These are phyloP conservation scores for Fraxinus excelsior DNA, from an alignment of 257 asterid species.

Conservation along the genomic window DNA sequence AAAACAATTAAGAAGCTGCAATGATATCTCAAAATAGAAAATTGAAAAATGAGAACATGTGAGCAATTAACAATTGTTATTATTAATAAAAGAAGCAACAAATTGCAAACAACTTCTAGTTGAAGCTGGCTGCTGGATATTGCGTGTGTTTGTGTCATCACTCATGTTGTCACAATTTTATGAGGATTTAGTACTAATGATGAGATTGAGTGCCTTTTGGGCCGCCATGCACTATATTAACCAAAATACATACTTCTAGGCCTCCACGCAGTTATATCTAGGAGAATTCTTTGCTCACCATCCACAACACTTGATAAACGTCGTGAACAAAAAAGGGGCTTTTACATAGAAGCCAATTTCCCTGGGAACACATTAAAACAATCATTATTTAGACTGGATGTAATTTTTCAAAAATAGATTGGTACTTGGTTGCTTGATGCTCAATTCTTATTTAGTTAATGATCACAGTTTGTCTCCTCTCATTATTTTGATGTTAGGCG, in stretches of 20 bases:
- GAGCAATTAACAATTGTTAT: not conserved
- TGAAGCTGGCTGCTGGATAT: not conserved
- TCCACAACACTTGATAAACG: not conserved
- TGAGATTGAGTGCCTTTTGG: no score
- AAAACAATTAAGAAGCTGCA: not conserved
- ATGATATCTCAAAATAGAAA: not conserved
- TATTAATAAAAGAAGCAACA: not conserved
- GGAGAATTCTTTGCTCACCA: not conserved
- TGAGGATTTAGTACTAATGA: no score
- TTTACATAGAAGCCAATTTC: not conserved
- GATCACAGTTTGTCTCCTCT: slow-evolving; percentile 28
- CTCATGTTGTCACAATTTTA: no score
- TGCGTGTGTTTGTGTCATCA: not conserved
- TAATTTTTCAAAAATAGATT: not conserved
- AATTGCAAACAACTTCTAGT: not conserved
- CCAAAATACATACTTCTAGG: not conserved
- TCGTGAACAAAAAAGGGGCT: not conserved
- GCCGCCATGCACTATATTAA: not conserved
- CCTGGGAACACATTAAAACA: not conserved
- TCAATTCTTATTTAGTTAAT: slow-evolving; percentile 2
- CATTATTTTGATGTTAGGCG: slow-evolving; percentile 64
- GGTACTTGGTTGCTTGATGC: not conserved
- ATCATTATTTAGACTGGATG: not conserved
- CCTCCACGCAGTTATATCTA: not conserved
- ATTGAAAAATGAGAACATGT: not conserved